Conservation (phyloP, 441 rosid genomes). For the Kokia cookei region DNA sequence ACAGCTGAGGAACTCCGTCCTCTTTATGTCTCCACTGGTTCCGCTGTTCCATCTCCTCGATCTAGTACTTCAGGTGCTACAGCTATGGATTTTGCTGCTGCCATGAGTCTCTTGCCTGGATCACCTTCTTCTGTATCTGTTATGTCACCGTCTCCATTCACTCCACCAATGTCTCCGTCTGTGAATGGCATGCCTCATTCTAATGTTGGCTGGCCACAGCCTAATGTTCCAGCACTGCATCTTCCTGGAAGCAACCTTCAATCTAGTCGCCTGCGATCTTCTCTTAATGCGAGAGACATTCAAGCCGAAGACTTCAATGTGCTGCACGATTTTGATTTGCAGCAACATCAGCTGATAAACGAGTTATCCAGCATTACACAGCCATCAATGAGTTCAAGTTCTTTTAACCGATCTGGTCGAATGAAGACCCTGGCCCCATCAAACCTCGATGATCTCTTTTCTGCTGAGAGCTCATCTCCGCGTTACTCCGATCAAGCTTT, state of each 20-base stretch:
- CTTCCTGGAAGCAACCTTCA: conserved; percentile 62
- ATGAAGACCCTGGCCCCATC: conserved; percentile 54
- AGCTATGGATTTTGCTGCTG: conserved; percentile 62
- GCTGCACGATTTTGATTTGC: conserved; percentile 55
- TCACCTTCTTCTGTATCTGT: conserved; percentile 45
- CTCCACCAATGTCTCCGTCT: conserved; percentile 73
- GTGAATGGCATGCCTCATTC: conserved; percentile 58
- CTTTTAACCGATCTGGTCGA: conserved; percentile 60
- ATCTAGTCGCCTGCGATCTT: conserved; percentile 65
- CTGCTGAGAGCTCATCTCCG: conserved; percentile 62
- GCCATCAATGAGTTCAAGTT: conserved; percentile 32
- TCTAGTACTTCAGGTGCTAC: conserved; percentile 43
- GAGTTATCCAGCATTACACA: conserved; percentile 40
- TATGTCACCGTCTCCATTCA: conserved; percentile 66
- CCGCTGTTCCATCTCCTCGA: conserved; percentile 69
- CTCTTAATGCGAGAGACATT: conserved; percentile 58
- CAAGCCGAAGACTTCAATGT: conserved; percentile 45
- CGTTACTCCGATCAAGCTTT: conserved; percentile 47
- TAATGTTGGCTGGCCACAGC: conserved; percentile 71
- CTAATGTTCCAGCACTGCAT: conserved; percentile 61
- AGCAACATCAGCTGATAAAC: conserved; percentile 51
- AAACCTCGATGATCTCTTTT: conserved; percentile 67
- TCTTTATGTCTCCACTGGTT: conserved; percentile 65
- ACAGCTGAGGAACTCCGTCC: conserved; percentile 67
- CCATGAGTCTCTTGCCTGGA: conserved; percentile 56